These are phyloP conservation scores for Alternaria sp. DNA, from an alignment of 2,329 filamentous ascomycete species.

Conservation along the genomic window DNA sequence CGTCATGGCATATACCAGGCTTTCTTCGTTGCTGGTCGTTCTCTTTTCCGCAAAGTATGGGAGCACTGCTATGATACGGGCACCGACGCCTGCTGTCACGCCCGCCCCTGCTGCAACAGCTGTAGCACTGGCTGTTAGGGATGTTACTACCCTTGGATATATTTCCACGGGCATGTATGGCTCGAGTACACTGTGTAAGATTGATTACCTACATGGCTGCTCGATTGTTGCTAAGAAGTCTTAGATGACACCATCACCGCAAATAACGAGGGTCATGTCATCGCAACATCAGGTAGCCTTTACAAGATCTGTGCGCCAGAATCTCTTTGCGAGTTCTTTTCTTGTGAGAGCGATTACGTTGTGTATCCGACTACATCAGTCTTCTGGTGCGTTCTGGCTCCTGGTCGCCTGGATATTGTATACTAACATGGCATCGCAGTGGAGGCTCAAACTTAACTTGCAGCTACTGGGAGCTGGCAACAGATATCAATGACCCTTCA, in stretches of 20 bases:
- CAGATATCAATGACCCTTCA: slow-evolving; percentile 11
- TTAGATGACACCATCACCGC: slow-evolving; percentile 17
- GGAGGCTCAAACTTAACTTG: slow-evolving; percentile 12
- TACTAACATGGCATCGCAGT: neutral
- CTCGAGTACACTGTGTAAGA: slow-evolving; percentile 19
- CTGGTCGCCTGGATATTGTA: neutral
- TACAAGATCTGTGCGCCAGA: slow-evolving; percentile 10
- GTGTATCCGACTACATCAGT: slow-evolving; percentile 1
- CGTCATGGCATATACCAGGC: slow-evolving; percentile 4
- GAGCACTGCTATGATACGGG: slow-evolving; percentile 7
- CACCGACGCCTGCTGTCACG: slow-evolving; percentile 8
- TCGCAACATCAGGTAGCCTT: slow-evolving; percentile 12
- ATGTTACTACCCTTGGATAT: slow-evolving; percentile 17
- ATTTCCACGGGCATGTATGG: slow-evolving; percentile 5
- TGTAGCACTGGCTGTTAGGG: slow-evolving; percentile 8
- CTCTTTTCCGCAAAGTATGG: neutral
- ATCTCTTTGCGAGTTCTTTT: slow-evolving; percentile 14
- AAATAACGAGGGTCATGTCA: slow-evolving; percentile 9
- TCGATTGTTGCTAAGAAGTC: neutral
- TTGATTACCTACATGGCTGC: too few species aligned
- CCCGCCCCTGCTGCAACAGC: slow-evolving; percentile 13
- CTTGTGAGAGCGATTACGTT: slow-evolving; percentile 12
- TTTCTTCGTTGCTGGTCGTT: slow-evolving; percentile 3
- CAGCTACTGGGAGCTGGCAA: slow-evolving; percentile 12
- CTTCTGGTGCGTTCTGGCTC: slow-evolving; percentile 8